These are phyloP conservation scores for Acacia acuminata DNA, from an alignment of 306 rosid genomes.

Conservation along the genomic window DNA sequence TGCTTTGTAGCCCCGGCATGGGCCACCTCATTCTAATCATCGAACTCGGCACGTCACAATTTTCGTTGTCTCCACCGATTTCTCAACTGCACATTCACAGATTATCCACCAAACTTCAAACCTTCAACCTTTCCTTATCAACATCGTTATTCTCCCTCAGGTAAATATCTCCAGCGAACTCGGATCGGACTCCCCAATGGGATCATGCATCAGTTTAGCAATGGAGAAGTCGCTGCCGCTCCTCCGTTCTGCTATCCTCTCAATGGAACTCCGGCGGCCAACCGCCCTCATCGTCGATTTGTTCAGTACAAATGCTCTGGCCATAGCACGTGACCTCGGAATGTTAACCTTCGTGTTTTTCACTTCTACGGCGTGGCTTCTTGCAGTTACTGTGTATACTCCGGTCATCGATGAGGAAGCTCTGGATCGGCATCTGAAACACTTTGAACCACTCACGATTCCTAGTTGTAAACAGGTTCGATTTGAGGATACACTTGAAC, in stretches of 20 bases:
- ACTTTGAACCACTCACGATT: background rate
- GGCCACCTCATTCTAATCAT: background rate
- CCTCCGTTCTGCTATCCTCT: background rate
- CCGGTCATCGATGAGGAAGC: background rate
- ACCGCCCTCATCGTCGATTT: conserved; percentile 34
- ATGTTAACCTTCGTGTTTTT: conserved; percentile 29
- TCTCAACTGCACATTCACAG: background rate
- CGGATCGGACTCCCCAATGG: background rate
- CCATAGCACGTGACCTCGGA: conserved; percentile 34
- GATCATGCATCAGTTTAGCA: background rate
- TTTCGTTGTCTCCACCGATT: conserved; percentile 7
- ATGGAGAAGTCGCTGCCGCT: background rate
- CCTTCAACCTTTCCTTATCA: background rate
- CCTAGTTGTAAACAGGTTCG: background rate
- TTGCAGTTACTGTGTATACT: background rate
- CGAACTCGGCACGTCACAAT: background rate
- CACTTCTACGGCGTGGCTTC: background rate
- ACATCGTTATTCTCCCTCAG: background rate
- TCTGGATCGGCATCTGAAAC: background rate
- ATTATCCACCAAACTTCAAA: background rate
- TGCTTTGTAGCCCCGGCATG: background rate
- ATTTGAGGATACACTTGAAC: conserved; percentile 27
- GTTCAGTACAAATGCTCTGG: conserved; percentile 31
- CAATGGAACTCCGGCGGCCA: background rate
- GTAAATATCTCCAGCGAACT: background rate